phyloP scores from a whole-genome alignment of 768 basidiomycete genomes.

The Gautieria morchelliformis region DNA sequence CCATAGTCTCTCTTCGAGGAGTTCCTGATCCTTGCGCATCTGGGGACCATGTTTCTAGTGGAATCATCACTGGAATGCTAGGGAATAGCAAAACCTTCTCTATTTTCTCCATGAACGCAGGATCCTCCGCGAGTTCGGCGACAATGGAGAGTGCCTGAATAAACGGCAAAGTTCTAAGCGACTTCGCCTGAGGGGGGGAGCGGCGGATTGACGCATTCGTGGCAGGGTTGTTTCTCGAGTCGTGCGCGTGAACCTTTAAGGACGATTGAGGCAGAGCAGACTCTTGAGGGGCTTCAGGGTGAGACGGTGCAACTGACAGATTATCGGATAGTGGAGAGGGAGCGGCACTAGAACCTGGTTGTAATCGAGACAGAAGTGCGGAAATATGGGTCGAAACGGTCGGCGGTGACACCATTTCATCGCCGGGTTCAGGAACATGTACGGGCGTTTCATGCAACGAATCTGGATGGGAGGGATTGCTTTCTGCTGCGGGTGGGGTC shows the following conservation, averaged over 20 bases:
- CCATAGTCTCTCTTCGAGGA: slow-evolving; percentile 60
- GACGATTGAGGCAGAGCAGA: no score
- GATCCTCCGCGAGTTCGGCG: slow-evolving; percentile 48
- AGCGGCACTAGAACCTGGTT: slow-evolving; percentile 12
- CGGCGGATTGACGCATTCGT: no score
- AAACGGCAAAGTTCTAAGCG: slow-evolving; percentile 41
- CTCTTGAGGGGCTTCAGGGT: slow-evolving; percentile 1
- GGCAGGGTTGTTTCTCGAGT: no score
- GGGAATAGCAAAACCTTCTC: slow-evolving; percentile 34
- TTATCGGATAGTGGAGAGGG: slow-evolving; percentile 1
- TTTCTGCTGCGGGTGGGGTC: slow-evolving; percentile 11
- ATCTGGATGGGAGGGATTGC: not conserved
- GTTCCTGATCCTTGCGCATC: slow-evolving; percentile 66
- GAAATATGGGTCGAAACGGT: slow-evolving; percentile 36
- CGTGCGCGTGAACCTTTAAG: no score
- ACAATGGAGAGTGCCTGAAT: slow-evolving; percentile 62
- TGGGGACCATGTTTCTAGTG: slow-evolving; percentile 18
- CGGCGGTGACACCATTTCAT: not conserved
- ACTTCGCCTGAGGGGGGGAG: not conserved
- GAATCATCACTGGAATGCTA: slow-evolving; percentile 1
- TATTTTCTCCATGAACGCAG: slow-evolving; percentile 39
- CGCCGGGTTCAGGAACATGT: not conserved
- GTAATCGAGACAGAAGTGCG: slow-evolving; percentile 52
- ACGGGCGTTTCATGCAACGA: not conserved
- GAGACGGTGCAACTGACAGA: slow-evolving; percentile 1